Evolutionary conservation across 768 basidiomycete genomes (phyloP), one percentile per base, ranked within the genome.

Genomic region (Termitomyces sp.): DNA sequence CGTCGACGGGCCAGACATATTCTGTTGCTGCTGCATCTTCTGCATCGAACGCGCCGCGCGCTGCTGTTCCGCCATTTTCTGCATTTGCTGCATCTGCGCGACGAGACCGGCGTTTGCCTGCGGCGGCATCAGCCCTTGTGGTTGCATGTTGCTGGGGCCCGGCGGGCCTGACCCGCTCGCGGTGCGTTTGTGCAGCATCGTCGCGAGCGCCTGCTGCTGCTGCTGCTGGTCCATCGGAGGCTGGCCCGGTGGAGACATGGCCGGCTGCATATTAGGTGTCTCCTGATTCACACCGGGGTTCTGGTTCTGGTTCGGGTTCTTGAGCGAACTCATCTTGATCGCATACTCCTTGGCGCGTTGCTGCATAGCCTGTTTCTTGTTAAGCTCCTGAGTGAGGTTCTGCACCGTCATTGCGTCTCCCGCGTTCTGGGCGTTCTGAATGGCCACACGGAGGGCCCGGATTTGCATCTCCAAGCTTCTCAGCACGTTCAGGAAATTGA

Each of bases 1-100:
- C 26, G 26, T 58, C n/a, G 56, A 38, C 4, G 51, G 35, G 7
- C 56, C 59, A 24, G 54, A 38, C 57, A 59, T 47, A 16, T 52
- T 55, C 40, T 50, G 43, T 22, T 61, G 35, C 35, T 36, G 43
- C 24, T 61, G 60, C 43, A 63, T 57, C 14, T 40, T 36, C 26
- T 61, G 63, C 43, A 63, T 57, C n/a, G 58, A 28, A n/a, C 55
- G 58, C n/a, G 60, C 58, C n/a, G 60, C 58, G 26, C 26, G 26
- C 26, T 84, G 75, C 65, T 78, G 78, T 50, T 84, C 82, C 5
- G 73, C 63, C 61, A 78, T 58, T 61, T 80, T 82, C 57, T 78
- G 77, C 73, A 81, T 76, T 60, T 81, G 84, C 30, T 78, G 77
- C 74, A 81, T 77, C 62, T 81, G 84, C 20, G 71, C 63, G 4